Percentiles rank a stretch among this genome's conserved stretches.
Evolutionary conservation across 495 filamentous ascomycete species (phyloP).

Genomic region (Saxophila tyrrhenica): DNA sequence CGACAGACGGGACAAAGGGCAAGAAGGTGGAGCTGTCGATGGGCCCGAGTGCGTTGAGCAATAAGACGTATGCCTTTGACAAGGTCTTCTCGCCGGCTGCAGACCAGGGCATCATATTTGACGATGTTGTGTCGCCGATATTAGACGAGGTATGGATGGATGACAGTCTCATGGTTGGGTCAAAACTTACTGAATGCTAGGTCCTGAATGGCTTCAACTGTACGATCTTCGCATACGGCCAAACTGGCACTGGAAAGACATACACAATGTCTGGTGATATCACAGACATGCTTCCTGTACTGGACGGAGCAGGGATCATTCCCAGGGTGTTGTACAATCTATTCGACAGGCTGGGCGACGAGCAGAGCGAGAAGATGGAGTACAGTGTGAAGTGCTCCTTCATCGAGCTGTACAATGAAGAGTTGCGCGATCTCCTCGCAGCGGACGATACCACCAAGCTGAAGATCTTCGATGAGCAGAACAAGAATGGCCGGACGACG

Average conservation of each 20-base stretch:
- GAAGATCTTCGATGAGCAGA: conserved; percentile 90
- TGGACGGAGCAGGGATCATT: conserved; percentile 88
- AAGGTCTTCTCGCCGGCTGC: conserved; percentile 94
- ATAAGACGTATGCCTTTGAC: conserved; percentile 95
- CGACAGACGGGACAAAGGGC: conserved; percentile 75
- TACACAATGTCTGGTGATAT: conserved; percentile 99
- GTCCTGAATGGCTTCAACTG: conserved; percentile 96
- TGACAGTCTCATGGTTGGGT: not conserved
- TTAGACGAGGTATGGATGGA: conserved; percentile 69
- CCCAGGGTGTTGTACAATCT: conserved; percentile 77
- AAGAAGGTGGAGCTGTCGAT: conserved; percentile 77
- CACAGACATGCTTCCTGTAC: conserved; percentile 69
- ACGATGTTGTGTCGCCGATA: conserved; percentile 86
- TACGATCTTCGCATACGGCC: conserved; percentile 96
- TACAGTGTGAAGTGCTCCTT: conserved; percentile 94
- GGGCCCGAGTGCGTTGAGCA: conserved; percentile 82
- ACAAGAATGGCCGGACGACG: conserved; percentile 62
- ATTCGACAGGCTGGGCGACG: conserved; percentile 63
- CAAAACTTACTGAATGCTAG: conserved; percentile 32
- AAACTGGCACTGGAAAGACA: conserved; percentile 95
- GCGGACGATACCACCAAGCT: conserved; percentile 70
- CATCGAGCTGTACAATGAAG: conserved; percentile 97
- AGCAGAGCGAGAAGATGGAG: conserved; percentile 67
- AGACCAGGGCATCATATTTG: conserved; percentile 83
- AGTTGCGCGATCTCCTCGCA: conserved; percentile 78